Evolutionary conservation across 2,329 filamentous ascomycete species (phyloP), one percentile per base, ranked within the genome.

Genomic region (Zopfia rhizophila): DNA sequence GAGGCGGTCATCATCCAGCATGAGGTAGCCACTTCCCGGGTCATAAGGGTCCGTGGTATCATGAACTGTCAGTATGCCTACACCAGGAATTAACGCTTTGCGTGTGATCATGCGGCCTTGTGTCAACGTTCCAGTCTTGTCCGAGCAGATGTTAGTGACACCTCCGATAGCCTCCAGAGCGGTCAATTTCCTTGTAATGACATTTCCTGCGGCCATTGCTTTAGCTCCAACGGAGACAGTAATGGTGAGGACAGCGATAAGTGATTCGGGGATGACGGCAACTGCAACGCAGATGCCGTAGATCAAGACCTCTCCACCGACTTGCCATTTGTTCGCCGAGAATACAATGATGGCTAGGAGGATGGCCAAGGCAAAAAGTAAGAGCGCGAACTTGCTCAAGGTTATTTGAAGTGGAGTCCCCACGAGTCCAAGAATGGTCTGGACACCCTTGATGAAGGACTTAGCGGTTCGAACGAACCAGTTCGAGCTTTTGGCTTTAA

Each of bases 321-420:
- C 54, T 16, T 72, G 50, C 59, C 63, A 74, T 53, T 69, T 68
- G 68, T 87, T 89, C 41, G 86, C 82, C 5, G 77, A 86, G 32
- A 88, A 78, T 27, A 89, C 86, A 56, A 90, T 83, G 55, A 90
- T 81, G 7, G 86, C 86, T 51, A 86, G 87, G 18, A 89, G 60
- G 10, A 90, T 81, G 2, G 87, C 91, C 38, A 91, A 82, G 33
- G 80, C 85, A 63, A 96, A 95, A 2, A 96, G 82, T 3, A 90
- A 68, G 30, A 94, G 85, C 19, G 91, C 91, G 62, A 96, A 87
- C 72, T 92, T 91, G 74, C 88, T 90, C 38, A 96, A 80, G 64
- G 90, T 93, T 56, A 88, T 86, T 74, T 95, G 90, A 32, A 96
- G 78, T 1, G 91, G 91, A 1, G 91, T 96, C 37, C 91, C 91